Evolutionary conservation across 2,329 filamentous ascomycete species (phyloP).

Genomic region (Verticillium nonalfalfae): DNA sequence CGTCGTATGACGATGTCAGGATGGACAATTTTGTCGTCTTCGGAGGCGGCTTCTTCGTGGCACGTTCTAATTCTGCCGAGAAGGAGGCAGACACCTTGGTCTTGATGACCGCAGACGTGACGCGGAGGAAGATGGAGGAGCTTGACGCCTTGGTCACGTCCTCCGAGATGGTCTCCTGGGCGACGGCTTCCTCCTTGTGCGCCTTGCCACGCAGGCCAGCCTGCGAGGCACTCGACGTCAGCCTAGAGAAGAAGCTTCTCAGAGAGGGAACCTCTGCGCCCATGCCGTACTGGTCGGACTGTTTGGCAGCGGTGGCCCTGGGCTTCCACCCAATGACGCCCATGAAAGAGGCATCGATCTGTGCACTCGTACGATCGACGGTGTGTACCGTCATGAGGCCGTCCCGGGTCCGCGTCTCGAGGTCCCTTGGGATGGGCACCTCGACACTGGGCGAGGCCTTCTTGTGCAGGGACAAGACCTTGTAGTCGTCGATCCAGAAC

Average conservation of each 20-base stretch:
- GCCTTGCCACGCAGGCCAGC: constrained; percentile 44
- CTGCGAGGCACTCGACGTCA: constrained; percentile 55
- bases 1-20: constrained; percentile 85
- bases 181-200: constrained; percentile 55
- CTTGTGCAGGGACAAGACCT: constrained; percentile 72
- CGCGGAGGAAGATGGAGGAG: constrained; percentile 80
- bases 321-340: constrained; percentile 81
- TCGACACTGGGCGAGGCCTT: constrained; percentile 73
- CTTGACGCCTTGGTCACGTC: constrained; percentile 66
- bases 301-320: constrained; percentile 33
- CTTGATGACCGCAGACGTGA: constrained; percentile 76
- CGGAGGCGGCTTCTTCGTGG: constrained; percentile 94
- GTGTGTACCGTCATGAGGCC: constrained; percentile 78
- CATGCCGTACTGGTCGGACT: constrained; percentile 41
- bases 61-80: constrained; percentile 81
- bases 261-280: constrained; percentile 54
- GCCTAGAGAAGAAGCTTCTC: constrained; percentile 71
- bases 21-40: constrained; percentile 82
- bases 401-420: constrained; percentile 78
- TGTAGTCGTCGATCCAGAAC: constrained; percentile 84
- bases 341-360: constrained; percentile 89
- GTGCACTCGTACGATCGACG: constrained; percentile 81
- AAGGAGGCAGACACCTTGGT: constrained; percentile 70
- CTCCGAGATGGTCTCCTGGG: constrained; percentile 58
- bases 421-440: constrained; percentile 67